Evolutionary conservation across 257 asterid species (phyloP), one percentile per base, ranked within the genome.

Genomic region (Cruciata laevipes): DNA sequence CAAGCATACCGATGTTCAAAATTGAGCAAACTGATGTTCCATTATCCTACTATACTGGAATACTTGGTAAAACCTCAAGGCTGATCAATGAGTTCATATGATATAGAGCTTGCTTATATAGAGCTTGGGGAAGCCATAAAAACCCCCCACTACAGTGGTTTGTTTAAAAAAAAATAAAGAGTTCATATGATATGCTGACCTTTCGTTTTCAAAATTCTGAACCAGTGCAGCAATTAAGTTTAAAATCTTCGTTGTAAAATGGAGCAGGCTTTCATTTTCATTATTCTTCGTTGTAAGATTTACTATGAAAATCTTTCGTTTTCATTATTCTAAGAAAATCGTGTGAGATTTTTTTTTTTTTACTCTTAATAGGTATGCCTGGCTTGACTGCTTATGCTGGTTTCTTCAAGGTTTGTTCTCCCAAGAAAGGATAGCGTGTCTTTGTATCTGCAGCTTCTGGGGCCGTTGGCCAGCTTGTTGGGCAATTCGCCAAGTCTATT

Each of bases 41-140:
- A 23, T 73, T 80, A 16, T 83, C 85, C 40, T 83, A 75, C 72
- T 80, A 80, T 35, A 78, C 80, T 0, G 82, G 88, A 49, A 70
- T 83, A 23, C 82, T 83, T 0, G 83, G 88, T 83, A 68, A 49
- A 42, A 70, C 66, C 69, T 66, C 55, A 61, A 8, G 12, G 17
- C 6, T 40, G 51, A 33, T 10, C 7, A 52, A 10, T 52, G 58
- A 5, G 25, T 52, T 24, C 25, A 40, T 18, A 5, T 59, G 1
- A 14, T n/a, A n/a, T n/a, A n/a, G n/a, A n/a, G n/a, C n/a, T n/a
- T n/a, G n/a, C n/a, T n/a, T n/a, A n/a, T n/a, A n/a, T n/a, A n/a
- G n/a, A n/a, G n/a, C n/a, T n/a, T n/a, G n/a, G n/a, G n/a, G n/a
- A n/a, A n/a, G n/a, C n/a, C n/a, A n/a, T n/a, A n/a, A n/a, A n/a